Base-by-base conservation (phyloP, 2,329 filamentous ascomycete genomes). In the Leptographium procerum region DNA sequence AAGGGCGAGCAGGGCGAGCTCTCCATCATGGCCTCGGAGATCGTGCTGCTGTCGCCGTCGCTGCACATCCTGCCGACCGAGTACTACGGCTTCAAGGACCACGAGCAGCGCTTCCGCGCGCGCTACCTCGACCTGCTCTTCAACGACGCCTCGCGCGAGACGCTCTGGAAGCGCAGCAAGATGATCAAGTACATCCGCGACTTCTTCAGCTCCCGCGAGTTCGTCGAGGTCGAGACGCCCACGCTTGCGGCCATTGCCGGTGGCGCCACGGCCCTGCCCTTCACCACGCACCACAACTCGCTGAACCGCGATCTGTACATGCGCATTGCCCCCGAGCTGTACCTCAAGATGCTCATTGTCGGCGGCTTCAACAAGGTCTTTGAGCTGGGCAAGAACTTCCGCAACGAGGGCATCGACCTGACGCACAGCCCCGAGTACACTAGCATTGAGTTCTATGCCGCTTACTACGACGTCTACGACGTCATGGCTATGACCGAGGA, bases 341-440 rank as follows among this genome's bases (percentile, higher is more conserved):
- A 95, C 73, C 85, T 99, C 67, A 99, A 99, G 87, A 90, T 95
- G 85, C 79, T 86, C 59, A 88, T 97, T 55, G 92, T 99, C 34
- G 95, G 95, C 68, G 94, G 92, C 60, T 81, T 97, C 48, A 89
- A 96, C 76, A 85, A 89, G 66, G 94, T 99, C 16, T 99, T 96
- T 74, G 94, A 99, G 72, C 84, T 99, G 62, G 94, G 94, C 64
- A 87, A 91, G 64, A 90, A 95, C 71, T 99, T 99, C 83, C 51
- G 58, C 36, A 99, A 99, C 69, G 90, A 95, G 73, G 88, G 88
- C 60, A 87, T 90, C 63, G 90, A 95, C 71, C 77, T 94, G 55
- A 99, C 94, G 9, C 94, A 99, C 79, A 99, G 97, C 78, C 94
- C 89, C 45, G 94, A 99, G 71, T 99, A 99, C 77, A 99, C 94